These are phyloP conservation scores for Tolypocladium ovalisporum DNA, from an alignment of 2,329 filamentous ascomycete species.

Conservation along the genomic window DNA sequence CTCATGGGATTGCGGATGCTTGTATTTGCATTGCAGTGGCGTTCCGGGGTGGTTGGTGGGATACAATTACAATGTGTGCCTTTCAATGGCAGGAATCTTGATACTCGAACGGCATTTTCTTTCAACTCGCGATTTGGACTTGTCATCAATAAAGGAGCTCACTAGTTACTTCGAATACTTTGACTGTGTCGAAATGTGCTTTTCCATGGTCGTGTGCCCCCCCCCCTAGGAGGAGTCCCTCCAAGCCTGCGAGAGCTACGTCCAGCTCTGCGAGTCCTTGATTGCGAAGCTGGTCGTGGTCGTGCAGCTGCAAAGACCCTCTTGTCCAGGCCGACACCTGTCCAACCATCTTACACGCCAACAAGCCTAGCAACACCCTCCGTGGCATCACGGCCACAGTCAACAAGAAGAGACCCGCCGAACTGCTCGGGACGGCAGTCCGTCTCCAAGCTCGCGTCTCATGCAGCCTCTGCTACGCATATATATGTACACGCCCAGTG, in stretches of 20 bases:
- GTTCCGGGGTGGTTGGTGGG: background rate
- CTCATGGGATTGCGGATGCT: background rate
- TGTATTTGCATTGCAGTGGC: conserved; percentile 1
- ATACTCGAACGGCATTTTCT: background rate
- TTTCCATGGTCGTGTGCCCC: background rate
- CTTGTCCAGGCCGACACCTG: background rate
- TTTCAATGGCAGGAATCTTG: background rate
- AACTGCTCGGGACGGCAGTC: background rate
- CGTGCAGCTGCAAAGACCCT: too few relatives aligned
- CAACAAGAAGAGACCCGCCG: background rate
- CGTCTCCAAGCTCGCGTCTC: background rate
- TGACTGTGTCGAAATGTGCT: background rate
- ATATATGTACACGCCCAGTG: background rate
- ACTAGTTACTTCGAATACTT: background rate
- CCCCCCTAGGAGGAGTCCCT: too few relatives aligned
- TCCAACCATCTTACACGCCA: background rate
- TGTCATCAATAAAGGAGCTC: background rate
- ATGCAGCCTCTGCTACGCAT: background rate
- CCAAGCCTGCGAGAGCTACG: too few relatives aligned
- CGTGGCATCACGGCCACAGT: too few relatives aligned
- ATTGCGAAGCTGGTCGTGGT: too few relatives aligned
- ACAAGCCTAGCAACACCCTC: too few relatives aligned
- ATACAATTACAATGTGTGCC: background rate
- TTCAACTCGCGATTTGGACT: background rate
- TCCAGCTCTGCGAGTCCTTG: too few relatives aligned